Evolutionary conservation across 2,329 filamentous ascomycete species (phyloP), one percentile per base, ranked within the genome.

Genomic region (Trichoderma lentiforme): DNA sequence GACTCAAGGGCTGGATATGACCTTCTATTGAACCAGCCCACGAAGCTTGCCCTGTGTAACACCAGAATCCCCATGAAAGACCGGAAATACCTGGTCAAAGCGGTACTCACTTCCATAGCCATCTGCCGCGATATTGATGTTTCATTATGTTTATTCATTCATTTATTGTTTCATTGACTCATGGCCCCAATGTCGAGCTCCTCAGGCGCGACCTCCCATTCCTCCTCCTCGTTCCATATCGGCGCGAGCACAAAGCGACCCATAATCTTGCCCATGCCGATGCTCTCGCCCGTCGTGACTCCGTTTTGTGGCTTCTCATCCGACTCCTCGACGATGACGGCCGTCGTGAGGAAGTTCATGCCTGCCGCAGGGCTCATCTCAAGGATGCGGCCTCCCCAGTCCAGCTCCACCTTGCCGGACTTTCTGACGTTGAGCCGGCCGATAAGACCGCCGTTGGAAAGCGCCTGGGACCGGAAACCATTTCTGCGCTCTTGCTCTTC

Each of bases 251-350:
- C 85, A 78, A 91, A 91, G 73, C 88, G 87, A 64, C 88, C 88
- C 83, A 88, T 86, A 72, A 91, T 85, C 76, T 87, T 86, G 63
- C 89, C 89, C 87, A 91, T 90, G 61, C 88, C 88, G 71, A 87
- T 86, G 34, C 87, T 87, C 62, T 84, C 83, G 21, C 88, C 89
- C 24, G 83, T 80, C 32, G 82, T 68, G n/a, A 81, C 79, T 7
- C 80, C 82, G 39, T 79, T 74, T 65, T 81, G 81, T 4, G 84
- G 79, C 77, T 88, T 87, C 76, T 86, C 84, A 70, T 89, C 87
- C 51, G 84, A 84, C 75, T 88, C 84, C 77, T 90, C 88, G 8
- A 90, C 82, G 68, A 91, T 84, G 64, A 90, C 86, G 3, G 88
- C 88, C 51, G 86, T 87, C 12, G 86, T 89, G 73, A 89, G 75